Evolutionary conservation across 129 eudicot species (phyloP).

Genomic region (Silybum marianum): DNA sequence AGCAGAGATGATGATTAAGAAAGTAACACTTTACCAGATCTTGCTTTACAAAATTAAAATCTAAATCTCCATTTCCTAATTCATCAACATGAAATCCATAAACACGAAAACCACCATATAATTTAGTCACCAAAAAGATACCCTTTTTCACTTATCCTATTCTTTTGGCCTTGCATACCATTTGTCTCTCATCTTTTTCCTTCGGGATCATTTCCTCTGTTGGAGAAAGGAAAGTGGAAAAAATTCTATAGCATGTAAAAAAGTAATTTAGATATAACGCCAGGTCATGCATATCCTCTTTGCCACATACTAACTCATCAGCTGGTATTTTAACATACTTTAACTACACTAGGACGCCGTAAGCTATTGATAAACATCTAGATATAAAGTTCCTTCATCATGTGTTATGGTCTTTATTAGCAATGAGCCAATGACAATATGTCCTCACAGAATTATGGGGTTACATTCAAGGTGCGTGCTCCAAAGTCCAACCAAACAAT

Average conservation of each 20-base stretch:
- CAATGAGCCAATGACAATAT: background rate
- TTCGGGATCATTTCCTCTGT: background rate
- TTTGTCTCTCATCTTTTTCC: constrained; percentile 2
- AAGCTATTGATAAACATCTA: background rate
- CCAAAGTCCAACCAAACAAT: constrained; percentile 8
- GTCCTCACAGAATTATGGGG: background rate
- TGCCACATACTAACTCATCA: background rate
- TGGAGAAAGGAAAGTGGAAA: background rate
- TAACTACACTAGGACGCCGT: background rate
- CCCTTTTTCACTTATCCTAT: background rate
- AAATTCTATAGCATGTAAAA: background rate
- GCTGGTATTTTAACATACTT: background rate
- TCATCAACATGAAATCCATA: no score
- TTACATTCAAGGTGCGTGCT: constrained; percentile 1
- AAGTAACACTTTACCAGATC: no score
- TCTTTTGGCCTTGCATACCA: constrained; percentile 15
- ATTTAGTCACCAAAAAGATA: background rate
- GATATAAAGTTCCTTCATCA: background rate
- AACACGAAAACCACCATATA: no score
- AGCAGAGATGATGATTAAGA: no score
- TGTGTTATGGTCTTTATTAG: background rate
- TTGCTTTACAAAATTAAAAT: no score
- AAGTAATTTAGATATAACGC: background rate
- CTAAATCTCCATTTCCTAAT: no score
- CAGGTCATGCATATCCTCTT: background rate